Conservation (phyloP, 2,329 filamentous ascomycete genomes). For the Aspergillus novofumigatus region DNA sequence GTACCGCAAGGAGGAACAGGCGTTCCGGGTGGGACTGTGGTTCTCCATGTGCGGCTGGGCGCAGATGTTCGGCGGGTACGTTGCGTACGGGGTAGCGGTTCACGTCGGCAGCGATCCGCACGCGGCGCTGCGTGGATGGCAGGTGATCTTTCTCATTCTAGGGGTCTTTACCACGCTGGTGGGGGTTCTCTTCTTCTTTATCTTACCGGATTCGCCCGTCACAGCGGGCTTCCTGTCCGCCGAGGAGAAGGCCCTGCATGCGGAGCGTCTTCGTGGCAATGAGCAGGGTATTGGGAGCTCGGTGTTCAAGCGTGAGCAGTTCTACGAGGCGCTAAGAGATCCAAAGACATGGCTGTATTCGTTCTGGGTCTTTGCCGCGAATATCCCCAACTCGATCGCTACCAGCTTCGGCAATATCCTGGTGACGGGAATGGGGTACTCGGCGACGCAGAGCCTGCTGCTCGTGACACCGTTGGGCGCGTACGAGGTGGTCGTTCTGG, state of each 20-base stretch:
- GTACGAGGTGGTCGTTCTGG: constrained; percentile 34
- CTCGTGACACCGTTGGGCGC: constrained; percentile 38
- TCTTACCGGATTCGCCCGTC: constrained; percentile 35
- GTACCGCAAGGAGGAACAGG: constrained; percentile 30
- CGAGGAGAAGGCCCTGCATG: constrained; percentile 27
- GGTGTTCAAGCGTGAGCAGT: constrained; percentile 32
- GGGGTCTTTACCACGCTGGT: constrained; percentile 31
- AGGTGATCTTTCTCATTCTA: constrained; percentile 36
- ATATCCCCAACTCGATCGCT: constrained; percentile 36
- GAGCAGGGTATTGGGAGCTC: constrained; percentile 33
- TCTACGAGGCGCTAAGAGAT: constrained; percentile 32
- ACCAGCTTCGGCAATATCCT: constrained; percentile 39
- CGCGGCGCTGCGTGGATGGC: constrained; percentile 31
- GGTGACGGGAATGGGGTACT: constrained; percentile 37
- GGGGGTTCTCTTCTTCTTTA: constrained; percentile 37
- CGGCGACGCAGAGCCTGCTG: constrained; percentile 28
- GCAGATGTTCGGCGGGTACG: constrained; percentile 37
- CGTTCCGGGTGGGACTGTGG: constrained; percentile 25
- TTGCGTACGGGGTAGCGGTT: constrained; percentile 31
- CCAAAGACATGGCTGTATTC: constrained; percentile 33
- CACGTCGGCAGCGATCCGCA: constrained; percentile 25
- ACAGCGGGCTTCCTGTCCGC: constrained; percentile 29
- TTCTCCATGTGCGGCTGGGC: constrained; percentile 31
- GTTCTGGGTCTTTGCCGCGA: constrained; percentile 37
- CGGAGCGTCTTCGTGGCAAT: constrained; percentile 35